phyloP scores from a whole-genome alignment of 208 protist species.

The Acanthamoeba quina region DNA sequence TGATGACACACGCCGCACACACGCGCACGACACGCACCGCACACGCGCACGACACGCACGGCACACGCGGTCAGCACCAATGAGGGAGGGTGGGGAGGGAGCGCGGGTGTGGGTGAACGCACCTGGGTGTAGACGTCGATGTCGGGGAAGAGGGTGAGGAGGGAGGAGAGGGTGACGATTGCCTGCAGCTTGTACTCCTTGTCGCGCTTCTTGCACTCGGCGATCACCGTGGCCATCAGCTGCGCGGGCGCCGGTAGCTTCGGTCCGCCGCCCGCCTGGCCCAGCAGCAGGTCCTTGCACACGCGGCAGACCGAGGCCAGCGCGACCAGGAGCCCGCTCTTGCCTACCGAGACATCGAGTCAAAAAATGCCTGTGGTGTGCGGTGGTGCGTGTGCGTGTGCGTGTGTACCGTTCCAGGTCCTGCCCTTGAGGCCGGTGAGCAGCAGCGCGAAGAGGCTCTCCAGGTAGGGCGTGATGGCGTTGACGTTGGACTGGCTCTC shows the following conservation, averaged over 20 bases:
- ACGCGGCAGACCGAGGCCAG: conserved; percentile 54
- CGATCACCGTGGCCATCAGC: conserved; percentile 66
- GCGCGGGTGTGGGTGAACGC: too few relatives aligned
- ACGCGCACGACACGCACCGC: not conserved
- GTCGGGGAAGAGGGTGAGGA: conserved; percentile 70
- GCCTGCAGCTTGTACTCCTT: conserved; percentile 82
- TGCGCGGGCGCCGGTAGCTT: conserved; percentile 51
- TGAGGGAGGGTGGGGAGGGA: too few relatives aligned
- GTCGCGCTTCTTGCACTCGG: conserved; percentile 84
- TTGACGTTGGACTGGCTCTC: conserved; percentile 46
- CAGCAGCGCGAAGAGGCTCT: conserved; percentile 74
- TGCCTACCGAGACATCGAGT: not conserved
- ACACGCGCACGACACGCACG: not conserved
- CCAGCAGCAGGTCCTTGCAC: conserved; percentile 68
- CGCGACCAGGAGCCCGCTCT: conserved; percentile 49
- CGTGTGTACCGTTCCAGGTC: conserved; percentile 78
- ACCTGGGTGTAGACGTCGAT: conserved; percentile 76
- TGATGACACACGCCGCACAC: not conserved
- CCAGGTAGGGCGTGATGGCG: conserved; percentile 73
- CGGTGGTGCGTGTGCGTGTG: not conserved
- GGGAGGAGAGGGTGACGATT: conserved; percentile 66
- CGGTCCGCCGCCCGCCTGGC: not conserved
- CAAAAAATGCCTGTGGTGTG: too few relatives aligned
- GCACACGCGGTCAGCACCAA: not conserved
- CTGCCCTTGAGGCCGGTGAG: conserved; percentile 77